Conservation (phyloP, 306 rosid genomes). For the Dryas drummondii region DNA sequence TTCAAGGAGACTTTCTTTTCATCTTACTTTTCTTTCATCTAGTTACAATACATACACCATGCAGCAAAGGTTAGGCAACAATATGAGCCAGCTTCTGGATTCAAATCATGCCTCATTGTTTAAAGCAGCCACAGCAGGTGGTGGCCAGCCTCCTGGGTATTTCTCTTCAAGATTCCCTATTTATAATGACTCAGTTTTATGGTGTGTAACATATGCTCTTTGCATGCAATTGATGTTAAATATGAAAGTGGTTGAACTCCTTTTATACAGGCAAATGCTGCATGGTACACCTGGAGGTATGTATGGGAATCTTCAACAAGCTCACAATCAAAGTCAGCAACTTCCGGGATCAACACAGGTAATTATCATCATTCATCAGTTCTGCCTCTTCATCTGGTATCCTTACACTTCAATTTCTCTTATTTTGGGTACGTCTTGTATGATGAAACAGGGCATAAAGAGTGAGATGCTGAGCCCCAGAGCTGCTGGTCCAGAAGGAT, state of each 20-base stretch:
- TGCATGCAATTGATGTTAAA: constrained; percentile 16
- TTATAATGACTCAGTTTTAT: constrained; percentile 14
- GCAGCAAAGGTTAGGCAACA: constrained; percentile 55
- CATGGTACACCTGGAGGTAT: constrained; percentile 40
- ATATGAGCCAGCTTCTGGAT: constrained; percentile 42
- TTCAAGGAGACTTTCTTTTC: constrained; percentile 11
- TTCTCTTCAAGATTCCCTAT: constrained; percentile 17
- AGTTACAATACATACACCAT: constrained; percentile 19
- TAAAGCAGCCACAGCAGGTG: constrained; percentile 41
- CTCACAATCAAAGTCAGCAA: constrained; percentile 51
- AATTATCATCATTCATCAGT: constrained; percentile 18
- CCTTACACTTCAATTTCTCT: not conserved
- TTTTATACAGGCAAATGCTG: constrained; percentile 52
- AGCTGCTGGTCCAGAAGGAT: constrained; percentile 43
- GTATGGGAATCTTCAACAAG: constrained; percentile 41
- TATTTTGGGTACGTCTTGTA: constrained; percentile 24
- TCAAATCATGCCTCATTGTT: constrained; percentile 39
- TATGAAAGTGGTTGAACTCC: constrained; percentile 25
- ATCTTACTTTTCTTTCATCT: constrained; percentile 14
- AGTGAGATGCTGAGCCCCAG: constrained; percentile 47
- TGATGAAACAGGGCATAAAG: constrained; percentile 51
- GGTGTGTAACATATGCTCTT: not conserved
- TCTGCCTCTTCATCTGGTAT: constrained; percentile 12
- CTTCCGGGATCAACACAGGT: constrained; percentile 53
- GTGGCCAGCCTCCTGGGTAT: constrained; percentile 66